A percentile compares a stretch with the other conserved stretches of the same genome.
phyloP scores from a whole-genome alignment of 129 eudicot genomes.

The Mikania micrantha region DNA sequence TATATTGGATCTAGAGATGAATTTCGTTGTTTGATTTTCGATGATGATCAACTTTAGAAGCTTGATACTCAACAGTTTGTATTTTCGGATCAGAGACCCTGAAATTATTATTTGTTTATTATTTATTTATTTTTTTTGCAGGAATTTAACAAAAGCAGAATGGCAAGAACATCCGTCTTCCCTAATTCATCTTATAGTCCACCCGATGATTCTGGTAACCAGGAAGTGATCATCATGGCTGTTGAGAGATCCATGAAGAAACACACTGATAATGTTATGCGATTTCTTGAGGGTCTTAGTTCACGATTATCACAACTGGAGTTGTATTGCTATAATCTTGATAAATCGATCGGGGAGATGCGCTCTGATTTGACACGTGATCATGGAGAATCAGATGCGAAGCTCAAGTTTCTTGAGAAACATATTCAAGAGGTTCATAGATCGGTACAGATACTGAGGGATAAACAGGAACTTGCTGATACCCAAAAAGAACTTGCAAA shows the following conservation, averaged over 20 bases:
- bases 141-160: conserved; percentile 88
- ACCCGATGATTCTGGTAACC: conserved; percentile 75
- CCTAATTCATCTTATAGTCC: conserved; percentile 64
- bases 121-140: too few species aligned
- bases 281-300: conserved; percentile 91
- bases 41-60: background rate
- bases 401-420: conserved; percentile 78
- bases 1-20: background rate
- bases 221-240: conserved; percentile 53
- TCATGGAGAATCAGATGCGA: conserved; percentile 64
- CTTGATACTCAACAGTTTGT: background rate
- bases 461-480: conserved; percentile 93
- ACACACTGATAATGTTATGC: conserved; percentile 79
- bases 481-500: conserved; percentile 87
- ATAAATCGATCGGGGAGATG: conserved; percentile 90
- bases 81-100: background rate
- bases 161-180: conserved; percentile 69
- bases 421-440: conserved; percentile 94
- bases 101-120: background rate
- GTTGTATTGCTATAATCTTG: conserved; percentile 86
- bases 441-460: conserved; percentile 87
- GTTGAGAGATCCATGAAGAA: conserved; percentile 86
- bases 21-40: background rate
- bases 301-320: conserved; percentile 90
- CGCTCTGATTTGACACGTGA: conserved; percentile 77